Evolutionary conservation across 441 rosid genomes (phyloP).

Genomic region (Croton laevigatus): DNA sequence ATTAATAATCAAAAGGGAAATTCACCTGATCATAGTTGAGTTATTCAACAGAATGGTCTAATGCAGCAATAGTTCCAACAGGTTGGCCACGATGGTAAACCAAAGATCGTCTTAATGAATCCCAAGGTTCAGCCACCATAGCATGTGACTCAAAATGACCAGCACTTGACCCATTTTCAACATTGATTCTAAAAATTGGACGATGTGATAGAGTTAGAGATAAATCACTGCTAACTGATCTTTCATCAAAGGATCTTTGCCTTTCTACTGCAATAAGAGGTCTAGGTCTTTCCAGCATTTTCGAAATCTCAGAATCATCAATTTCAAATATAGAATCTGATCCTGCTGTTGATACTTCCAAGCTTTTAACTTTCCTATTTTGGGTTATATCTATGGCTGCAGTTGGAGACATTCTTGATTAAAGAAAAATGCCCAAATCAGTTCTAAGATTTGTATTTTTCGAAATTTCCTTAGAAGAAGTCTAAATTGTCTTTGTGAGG

Average conservation of each 20-base stretch:
- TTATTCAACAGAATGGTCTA: conserved; percentile 64
- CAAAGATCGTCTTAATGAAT: conserved; percentile 56
- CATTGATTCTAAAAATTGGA: conserved; percentile 21
- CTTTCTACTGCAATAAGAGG: conserved; percentile 48
- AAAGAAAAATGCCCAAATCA: background rate
- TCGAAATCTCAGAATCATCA: conserved; percentile 52
- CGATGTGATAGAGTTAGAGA: conserved; percentile 38
- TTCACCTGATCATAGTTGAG: conserved; percentile 77
- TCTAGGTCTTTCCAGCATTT: conserved; percentile 47
- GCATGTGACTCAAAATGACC: conserved; percentile 58
- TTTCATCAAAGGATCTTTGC: conserved; percentile 55
- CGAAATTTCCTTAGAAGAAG: background rate
- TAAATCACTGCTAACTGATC: conserved; percentile 36
- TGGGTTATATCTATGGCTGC: conserved; percentile 23
- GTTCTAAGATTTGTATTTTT: background rate
- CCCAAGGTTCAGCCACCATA: conserved; percentile 77
- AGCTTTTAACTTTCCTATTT: conserved; percentile 26
- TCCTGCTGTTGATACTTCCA: conserved; percentile 19
- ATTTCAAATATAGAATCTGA: conserved; percentile 30
- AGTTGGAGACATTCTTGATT: conserved; percentile 6
- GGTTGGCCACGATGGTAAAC: conserved; percentile 66
- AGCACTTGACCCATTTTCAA: conserved; percentile 36
- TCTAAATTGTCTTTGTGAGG: background rate
- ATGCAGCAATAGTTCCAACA: conserved; percentile 78
- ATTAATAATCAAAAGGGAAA: background rate